A percentile compares a stretch with the other conserved stretches of the same genome.
Evolutionary conservation across 2,329 filamentous ascomycete genomes (phyloP).

Genomic region (Epichloe sylvatica): DNA sequence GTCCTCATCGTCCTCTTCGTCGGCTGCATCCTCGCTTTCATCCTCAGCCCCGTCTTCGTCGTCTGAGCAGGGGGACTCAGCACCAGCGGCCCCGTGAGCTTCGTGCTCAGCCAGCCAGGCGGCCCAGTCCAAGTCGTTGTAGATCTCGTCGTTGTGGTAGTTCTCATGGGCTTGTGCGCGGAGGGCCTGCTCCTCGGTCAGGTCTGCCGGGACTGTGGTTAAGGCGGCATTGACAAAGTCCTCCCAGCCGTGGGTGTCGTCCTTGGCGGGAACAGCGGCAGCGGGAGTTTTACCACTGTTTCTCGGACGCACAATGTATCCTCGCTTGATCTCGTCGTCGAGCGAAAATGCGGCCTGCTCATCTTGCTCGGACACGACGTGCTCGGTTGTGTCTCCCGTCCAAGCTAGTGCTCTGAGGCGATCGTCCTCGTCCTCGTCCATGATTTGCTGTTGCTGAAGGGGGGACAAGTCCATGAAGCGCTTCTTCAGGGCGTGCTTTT

Average conservation of each 20-base stretch:
- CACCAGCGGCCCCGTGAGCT: background rate
- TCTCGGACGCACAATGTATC: constrained; percentile 15
- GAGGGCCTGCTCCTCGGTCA: constrained; percentile 13
- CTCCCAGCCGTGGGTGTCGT: constrained; percentile 14
- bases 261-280: constrained; percentile 6
- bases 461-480: constrained; percentile 25
- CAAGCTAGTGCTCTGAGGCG: constrained; percentile 22
- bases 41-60: background rate
- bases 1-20: constrained; percentile 3
- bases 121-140: constrained; percentile 11
- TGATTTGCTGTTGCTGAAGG: constrained; percentile 24
- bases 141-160: constrained; percentile 8
- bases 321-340: constrained; percentile 21
- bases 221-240: constrained; percentile 15
- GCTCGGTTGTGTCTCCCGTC: constrained; percentile 13
- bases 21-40: background rate
- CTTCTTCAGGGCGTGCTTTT: constrained; percentile 31
- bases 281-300: constrained; percentile 1
- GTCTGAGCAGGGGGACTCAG: background rate
- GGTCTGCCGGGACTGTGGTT: constrained; percentile 10
- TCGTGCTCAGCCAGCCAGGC: constrained; percentile 11
- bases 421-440: constrained; percentile 22
- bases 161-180: constrained; percentile 12
- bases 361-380: background rate
- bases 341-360: constrained; percentile 9